These are phyloP conservation scores for Dillenia suffruticosa DNA, from an alignment of 164 flowering plant species.

Conservation along the genomic window DNA sequence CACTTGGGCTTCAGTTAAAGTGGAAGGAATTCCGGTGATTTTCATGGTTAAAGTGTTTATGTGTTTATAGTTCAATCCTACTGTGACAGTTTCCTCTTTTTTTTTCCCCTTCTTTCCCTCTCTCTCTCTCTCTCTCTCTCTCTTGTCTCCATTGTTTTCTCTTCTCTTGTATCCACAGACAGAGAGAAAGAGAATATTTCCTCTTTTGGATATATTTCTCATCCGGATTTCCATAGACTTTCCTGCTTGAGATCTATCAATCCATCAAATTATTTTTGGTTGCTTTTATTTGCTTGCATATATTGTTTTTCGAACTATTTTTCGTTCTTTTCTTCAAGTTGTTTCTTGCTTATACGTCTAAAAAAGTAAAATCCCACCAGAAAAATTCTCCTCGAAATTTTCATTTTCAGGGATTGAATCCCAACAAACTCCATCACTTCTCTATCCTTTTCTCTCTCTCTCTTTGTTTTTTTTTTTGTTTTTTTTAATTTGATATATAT, in stretches of 20 bases:
- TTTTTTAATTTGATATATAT: too few species aligned
- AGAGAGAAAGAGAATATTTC: background rate
- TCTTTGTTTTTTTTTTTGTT: background rate
- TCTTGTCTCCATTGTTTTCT: slow-evolving; percentile 4
- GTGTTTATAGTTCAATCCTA: slow-evolving; percentile 42
- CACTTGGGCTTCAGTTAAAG: slow-evolving; percentile 71
- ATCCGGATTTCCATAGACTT: slow-evolving; percentile 9
- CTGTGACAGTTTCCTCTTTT: slow-evolving; percentile 41
- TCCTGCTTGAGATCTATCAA: slow-evolving; percentile 1
- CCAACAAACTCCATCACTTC: background rate
- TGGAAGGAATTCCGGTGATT: slow-evolving; percentile 48
- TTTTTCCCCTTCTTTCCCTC: slow-evolving; percentile 10
- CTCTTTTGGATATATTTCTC: slow-evolving; percentile 5
- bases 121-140: slow-evolving; percentile 5
- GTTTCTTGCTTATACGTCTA: too few species aligned
- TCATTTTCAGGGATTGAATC: too few species aligned
- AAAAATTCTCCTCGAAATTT: too few species aligned
- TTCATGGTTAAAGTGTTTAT: slow-evolving; percentile 51
- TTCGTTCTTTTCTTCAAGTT: too few species aligned
- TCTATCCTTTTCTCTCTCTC: background rate
- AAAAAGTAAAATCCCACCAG: too few species aligned
- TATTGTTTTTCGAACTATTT: too few species aligned
- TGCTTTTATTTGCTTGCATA: too few species aligned
- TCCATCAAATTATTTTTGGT: too few species aligned
- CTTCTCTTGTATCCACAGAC: background rate